Evolutionary conservation across 192 early-diverging fungal species (phyloP), one percentile per base, ranked within the genome.

Genomic region (Podila epigama): DNA sequence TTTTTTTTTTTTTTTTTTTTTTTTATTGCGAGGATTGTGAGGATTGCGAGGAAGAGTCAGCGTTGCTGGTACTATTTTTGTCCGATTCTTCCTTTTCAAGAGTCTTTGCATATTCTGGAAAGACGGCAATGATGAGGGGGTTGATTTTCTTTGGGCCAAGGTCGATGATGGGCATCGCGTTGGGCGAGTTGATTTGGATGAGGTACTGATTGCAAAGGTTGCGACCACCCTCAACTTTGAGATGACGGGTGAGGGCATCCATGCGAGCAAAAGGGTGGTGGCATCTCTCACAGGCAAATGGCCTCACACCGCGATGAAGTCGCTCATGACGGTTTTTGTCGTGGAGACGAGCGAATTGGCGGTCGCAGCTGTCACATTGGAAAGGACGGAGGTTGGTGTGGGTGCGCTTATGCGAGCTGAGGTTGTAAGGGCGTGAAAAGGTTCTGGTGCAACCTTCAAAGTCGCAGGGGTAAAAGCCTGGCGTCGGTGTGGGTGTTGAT

Each of bases 281-380:
- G 69, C 93, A 95, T 67, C 87, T 84, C 5, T 81, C 78, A 69
- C 93, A 95, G 10, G 84, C 87, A 79, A 89, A 88, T 1, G 93
- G 93, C 60, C 88, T 84, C 58, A 91, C 90, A 36, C 93, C 93
- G 4, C 92, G 88, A 64, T 95, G 93, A 32, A 92, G 75, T 63
- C 91, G 89, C 79, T 91, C 89, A 58, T 94, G 93, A 34, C 96
- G 89, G 77, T 94, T 96, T 42, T 96, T 85, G 81, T 98, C 96
- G 73, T 98, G 95, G 58, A 94, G 91, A 16, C 96, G 86, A 25
- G 94, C 90, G 84, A 98, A 98, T 11, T 86, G 81, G 33, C 88
- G 84, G 3, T 89, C 82, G 80, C 96, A 98, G 83, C 88, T 90
- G 28, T 79, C 73, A 56, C 92, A 95, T 51, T 79, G 72, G 71